Evolutionary conservation across 305 asterid genomes (phyloP).

Genomic region (Fraxinus sp.): DNA sequence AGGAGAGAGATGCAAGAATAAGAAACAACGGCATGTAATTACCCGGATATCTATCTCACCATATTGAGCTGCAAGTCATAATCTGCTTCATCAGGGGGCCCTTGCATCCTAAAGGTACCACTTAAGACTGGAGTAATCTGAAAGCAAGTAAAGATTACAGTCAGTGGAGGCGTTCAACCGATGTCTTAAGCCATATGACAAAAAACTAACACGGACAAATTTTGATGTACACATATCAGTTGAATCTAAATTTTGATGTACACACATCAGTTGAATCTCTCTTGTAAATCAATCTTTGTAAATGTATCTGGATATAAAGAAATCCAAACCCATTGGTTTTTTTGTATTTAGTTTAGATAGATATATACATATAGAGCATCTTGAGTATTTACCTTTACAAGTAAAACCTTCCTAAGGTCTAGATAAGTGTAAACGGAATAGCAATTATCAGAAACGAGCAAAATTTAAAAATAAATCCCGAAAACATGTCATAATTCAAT

Average conservation of each 20-base stretch:
- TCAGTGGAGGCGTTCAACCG: background rate
- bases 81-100: conserved; percentile 49
- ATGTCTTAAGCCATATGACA: background rate
- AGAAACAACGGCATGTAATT: conserved; percentile 35
- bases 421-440: background rate
- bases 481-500: conserved; percentile 4
- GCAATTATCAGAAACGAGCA: background rate
- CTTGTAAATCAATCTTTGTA: background rate
- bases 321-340: conserved; percentile 13
- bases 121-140: conserved; percentile 52
- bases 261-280: conserved; percentile 20
- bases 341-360: conserved; percentile 18
- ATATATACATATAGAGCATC: background rate
- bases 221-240: conserved; percentile 14
- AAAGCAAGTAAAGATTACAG: conserved; percentile 30
- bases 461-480: conserved; percentile 21
- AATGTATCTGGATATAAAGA: background rate
- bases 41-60: conserved; percentile 71
- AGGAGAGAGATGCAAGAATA: conserved; percentile 22
- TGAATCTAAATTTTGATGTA: background rate
- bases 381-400: background rate
- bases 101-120: conserved; percentile 58
- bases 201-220: background rate
- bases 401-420: background rate
- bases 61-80: conserved; percentile 45